Conservation (phyloP, 2,329 filamentous ascomycete genomes). For the Ophiostoma pallidulum region DNA sequence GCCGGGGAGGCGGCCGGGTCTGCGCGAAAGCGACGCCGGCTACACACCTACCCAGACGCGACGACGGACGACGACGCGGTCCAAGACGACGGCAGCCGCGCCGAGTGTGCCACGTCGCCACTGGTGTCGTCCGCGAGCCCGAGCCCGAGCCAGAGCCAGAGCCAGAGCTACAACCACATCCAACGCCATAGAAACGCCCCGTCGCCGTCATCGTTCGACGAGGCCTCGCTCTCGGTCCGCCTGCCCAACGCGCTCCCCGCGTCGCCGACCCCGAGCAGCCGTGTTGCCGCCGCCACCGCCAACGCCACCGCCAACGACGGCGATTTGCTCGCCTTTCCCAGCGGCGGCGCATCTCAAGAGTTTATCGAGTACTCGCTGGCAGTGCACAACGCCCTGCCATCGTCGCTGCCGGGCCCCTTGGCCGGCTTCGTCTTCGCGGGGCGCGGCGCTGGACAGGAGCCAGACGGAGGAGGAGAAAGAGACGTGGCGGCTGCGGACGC, state of each 20-base stretch:
- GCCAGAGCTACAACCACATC: no score
- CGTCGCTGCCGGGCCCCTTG: slow-evolving; percentile 43
- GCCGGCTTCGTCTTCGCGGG: background rate
- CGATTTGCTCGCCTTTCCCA: slow-evolving; percentile 23
- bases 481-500: no score
- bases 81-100: no score
- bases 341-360: slow-evolving; percentile 38
- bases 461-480: background rate
- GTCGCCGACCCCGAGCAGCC: no score
- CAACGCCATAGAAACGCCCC: no score
- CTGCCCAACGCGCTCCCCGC: slow-evolving; percentile 26
- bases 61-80: no score
- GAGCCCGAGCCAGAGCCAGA: background rate
- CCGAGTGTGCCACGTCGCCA: background rate
- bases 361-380: slow-evolving; percentile 75
- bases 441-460: background rate
- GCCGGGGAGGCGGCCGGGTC: background rate
- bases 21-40: no score
- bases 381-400: slow-evolving; percentile 55
- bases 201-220: slow-evolving; percentile 34
- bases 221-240: slow-evolving; percentile 25
- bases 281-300: slow-evolving; percentile 20
- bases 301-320: slow-evolving; percentile 19
- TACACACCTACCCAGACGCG: no score
- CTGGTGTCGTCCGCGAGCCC: no score